Evolutionary conservation across 2,329 filamentous ascomycete species (phyloP).

Genomic region (Colletotrichum tamarilloi): DNA sequence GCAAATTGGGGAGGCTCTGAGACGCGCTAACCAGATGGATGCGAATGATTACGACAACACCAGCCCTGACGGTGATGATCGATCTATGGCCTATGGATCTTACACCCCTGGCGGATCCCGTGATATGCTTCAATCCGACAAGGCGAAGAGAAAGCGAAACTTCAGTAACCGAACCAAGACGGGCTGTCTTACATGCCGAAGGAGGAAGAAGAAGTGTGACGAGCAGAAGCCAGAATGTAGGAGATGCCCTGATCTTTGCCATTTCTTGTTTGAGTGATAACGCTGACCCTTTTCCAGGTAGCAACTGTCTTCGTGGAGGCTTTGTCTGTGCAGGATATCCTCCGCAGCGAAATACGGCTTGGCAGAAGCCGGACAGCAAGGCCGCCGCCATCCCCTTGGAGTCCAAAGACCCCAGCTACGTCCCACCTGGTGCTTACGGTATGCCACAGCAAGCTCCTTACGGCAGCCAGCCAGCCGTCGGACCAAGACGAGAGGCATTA

Average conservation of each 20-base stretch:
- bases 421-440: slow-evolving; percentile 70
- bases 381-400: slow-evolving; percentile 79
- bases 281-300: slow-evolving; percentile 63
- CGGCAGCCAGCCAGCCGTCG: slow-evolving; percentile 47
- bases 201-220: slow-evolving; percentile 97
- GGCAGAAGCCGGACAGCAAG: slow-evolving; percentile 81
- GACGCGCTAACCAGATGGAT: slow-evolving; percentile 58
- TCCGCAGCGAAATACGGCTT: slow-evolving; percentile 76
- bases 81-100: slow-evolving; percentile 49
- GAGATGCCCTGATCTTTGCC: slow-evolving; percentile 46
- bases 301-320: slow-evolving; percentile 89
- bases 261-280: neutral
- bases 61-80: slow-evolving; percentile 67
- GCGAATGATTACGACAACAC: slow-evolving; percentile 60
- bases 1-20: slow-evolving; percentile 56
- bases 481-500: slow-evolving; percentile 65
- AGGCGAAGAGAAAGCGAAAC: slow-evolving; percentile 79
- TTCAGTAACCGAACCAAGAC: slow-evolving; percentile 98
- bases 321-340: slow-evolving; percentile 95
- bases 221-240: slow-evolving; percentile 92
- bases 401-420: slow-evolving; percentile 79
- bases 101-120: slow-evolving; percentile 58
- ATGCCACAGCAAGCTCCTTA: slow-evolving; percentile 63
- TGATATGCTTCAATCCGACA: slow-evolving; percentile 66
- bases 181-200: slow-evolving; percentile 90